Base-by-base conservation (phyloP, 805 yeast species). In the Ogataea corticis region DNA sequence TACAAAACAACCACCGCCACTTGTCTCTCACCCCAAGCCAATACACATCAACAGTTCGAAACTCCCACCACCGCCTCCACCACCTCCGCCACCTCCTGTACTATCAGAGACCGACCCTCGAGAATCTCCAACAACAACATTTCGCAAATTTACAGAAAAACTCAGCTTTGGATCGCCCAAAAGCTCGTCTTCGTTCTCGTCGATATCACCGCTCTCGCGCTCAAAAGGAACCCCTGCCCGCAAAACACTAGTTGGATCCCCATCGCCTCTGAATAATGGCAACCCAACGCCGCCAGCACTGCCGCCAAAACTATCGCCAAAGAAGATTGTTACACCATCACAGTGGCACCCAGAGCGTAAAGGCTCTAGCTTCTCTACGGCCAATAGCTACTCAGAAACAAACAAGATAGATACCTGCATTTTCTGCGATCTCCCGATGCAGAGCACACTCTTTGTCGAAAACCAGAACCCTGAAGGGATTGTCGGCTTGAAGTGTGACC, bases 401-500 rank as follows among this genome's bases (percentile, higher is more conserved):
- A 40, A 29, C 17, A 30, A 27, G 13, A 33, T 23, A 13, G 49
- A 49, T 16, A 16, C 25, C 5, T 61, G 67, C 29, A 39, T 54
- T 3, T 57, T 82, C 13, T 83, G 89, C 57, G 73, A 73, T 6
- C 81, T 82, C 41, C 67, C 71, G 2, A 59, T 81, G 4, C 68
- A 70, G 14, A 69, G 72, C 23, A 75, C 73, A 38, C 52, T 61
- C 11, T 63, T 76, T 21, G 61, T 61, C 15, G 41, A 41, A 4
- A 67, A 72, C 10, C 83, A 74, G 52, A 51, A 46, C 7, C 42
- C 50, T 7, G 71, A 67, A 45, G 69, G 66, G 36, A 60, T 79
- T 2, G 61, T 82, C 12, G 73, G 72, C 45, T 63, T 82, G 27
- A 61, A 60, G 32, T 83, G 89, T 62, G 76, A 73, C 1, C 86